Conservation (phyloP, 495 filamentous ascomycete genomes). For the Darksidea phi region DNA sequence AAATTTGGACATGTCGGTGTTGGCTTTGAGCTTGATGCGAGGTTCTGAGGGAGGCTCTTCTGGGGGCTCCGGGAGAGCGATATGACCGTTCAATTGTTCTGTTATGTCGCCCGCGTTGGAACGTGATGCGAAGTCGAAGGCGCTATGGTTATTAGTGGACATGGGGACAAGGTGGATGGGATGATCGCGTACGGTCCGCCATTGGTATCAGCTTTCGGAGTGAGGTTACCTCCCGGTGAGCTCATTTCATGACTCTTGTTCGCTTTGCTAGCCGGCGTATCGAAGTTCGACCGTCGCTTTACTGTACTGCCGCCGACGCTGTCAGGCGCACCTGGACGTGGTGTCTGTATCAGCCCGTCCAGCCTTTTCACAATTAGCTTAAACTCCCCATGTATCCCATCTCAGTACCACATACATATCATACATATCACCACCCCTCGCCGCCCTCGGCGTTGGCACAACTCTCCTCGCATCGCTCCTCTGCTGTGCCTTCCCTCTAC, state of each 20-base stretch:
- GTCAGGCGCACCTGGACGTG: constrained; percentile 49
- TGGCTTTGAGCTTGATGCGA: constrained; percentile 76
- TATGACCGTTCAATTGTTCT: constrained; percentile 77
- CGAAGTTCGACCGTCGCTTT: constrained; percentile 63
- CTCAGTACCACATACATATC: constrained; percentile 63
- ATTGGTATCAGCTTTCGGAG: constrained; percentile 29
- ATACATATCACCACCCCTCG: constrained; percentile 67
- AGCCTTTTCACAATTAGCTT: constrained; percentile 52
- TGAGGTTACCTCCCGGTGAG: constrained; percentile 46
- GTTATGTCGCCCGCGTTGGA: constrained; percentile 73
- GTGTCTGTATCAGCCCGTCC: constrained; percentile 73
- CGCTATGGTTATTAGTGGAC: constrained; percentile 39
- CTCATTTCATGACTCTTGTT: constrained; percentile 49
- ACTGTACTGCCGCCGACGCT: constrained; percentile 53
- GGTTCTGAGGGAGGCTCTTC: constrained; percentile 69
- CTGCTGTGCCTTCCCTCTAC: constrained; percentile 56
- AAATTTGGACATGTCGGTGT: constrained; percentile 84
- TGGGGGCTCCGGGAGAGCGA: constrained; percentile 52
- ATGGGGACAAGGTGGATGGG: background rate
- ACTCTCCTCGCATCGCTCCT: constrained; percentile 63
- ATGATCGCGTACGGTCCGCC: constrained; percentile 28
- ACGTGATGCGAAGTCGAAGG: constrained; percentile 66
- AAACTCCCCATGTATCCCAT: constrained; percentile 14
- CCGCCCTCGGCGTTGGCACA: constrained; percentile 63
- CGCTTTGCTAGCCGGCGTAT: constrained; percentile 57